A percentile compares a stretch with the other conserved stretches of the same genome.
Conservation (phyloP, 2,329 filamentous ascomycete genomes). For the Lojkania enalia region DNA sequence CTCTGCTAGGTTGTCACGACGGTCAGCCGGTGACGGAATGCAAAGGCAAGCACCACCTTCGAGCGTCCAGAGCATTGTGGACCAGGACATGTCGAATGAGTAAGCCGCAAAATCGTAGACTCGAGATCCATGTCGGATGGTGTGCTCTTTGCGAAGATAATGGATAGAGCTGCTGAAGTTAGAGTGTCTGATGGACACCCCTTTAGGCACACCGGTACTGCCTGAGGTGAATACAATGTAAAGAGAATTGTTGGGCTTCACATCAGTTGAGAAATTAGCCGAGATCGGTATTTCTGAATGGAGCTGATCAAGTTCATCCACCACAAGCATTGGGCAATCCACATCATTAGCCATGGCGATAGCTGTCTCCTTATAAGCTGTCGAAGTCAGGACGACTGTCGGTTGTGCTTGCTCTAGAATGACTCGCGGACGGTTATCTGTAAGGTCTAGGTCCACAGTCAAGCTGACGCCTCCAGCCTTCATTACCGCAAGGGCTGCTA, state of each 20-base stretch:
- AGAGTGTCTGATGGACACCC: slow-evolving; percentile 30
- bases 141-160: slow-evolving; percentile 3
- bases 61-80: background rate
- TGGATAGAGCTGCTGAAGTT: background rate
- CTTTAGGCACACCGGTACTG: slow-evolving; percentile 68
- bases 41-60: slow-evolving; percentile 42
- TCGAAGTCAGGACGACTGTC: slow-evolving; percentile 4
- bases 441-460: slow-evolving; percentile 21
- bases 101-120: background rate
- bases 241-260: background rate
- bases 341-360: background rate
- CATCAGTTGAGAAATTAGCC: slow-evolving; percentile 56
- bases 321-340: slow-evolving; percentile 1
- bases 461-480: slow-evolving; percentile 17
- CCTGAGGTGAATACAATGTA: slow-evolving; percentile 54
- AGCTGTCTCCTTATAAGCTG: background rate
- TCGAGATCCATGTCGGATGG: slow-evolving; percentile 1
- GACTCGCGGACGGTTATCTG: background rate
- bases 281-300: slow-evolving; percentile 5
- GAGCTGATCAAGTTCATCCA: background rate
- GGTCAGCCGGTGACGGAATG: slow-evolving; percentile 56
- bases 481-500: slow-evolving; percentile 18
- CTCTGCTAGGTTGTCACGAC: slow-evolving; percentile 58
- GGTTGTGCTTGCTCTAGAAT: slow-evolving; percentile 1
- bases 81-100: background rate